A percentile compares a stretch with the other conserved stretches of the same genome.
These are phyloP conservation scores for Penicillium maclennaniae DNA, from an alignment of 495 filamentous ascomycete genomes.

Conservation along the genomic window DNA sequence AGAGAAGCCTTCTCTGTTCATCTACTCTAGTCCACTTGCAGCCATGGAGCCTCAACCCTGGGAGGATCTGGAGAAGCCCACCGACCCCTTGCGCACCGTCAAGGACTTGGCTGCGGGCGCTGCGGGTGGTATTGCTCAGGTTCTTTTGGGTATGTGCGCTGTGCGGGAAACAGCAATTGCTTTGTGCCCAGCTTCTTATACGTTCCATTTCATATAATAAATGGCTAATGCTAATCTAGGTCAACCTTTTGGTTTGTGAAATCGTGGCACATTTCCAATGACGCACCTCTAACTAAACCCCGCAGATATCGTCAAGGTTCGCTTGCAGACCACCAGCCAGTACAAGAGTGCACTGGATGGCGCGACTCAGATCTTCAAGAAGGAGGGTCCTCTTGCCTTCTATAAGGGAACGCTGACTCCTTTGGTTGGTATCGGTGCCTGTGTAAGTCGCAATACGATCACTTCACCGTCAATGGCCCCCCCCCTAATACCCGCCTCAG, in stretches of 20 bases:
- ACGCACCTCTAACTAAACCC: conserved; percentile 14
- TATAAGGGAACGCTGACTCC: conserved; percentile 99
- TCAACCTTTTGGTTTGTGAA: conserved; percentile 76
- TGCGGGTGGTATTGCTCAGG: conserved; percentile 88
- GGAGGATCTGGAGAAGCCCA: conserved; percentile 36
- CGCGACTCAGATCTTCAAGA: conserved; percentile 76
- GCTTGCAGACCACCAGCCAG: conserved; percentile 80
- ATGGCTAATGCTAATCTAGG: conserved; percentile 52
- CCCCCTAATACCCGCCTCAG: conserved; percentile 27
- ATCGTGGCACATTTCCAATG: neutral
- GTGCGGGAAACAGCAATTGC: neutral
- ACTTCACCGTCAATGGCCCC: neutral
- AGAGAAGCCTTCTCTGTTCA: conserved; percentile 13
- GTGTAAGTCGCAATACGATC: conserved; percentile 49
- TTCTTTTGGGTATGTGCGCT: conserved; percentile 74
- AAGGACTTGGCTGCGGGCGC: conserved; percentile 94
- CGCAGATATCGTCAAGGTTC: conserved; percentile 94
- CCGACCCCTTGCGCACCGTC: conserved; percentile 53
- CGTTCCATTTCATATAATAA: neutral
- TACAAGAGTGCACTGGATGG: conserved; percentile 77
- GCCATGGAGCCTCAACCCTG: conserved; percentile 39
- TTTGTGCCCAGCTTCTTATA: neutral
- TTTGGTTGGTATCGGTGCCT: conserved; percentile 92
- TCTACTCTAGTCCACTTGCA: conserved; percentile 6
- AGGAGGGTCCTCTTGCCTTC: conserved; percentile 87